Evolutionary conservation across 345 rosid species (phyloP).

Genomic region (Geranium brycei): DNA sequence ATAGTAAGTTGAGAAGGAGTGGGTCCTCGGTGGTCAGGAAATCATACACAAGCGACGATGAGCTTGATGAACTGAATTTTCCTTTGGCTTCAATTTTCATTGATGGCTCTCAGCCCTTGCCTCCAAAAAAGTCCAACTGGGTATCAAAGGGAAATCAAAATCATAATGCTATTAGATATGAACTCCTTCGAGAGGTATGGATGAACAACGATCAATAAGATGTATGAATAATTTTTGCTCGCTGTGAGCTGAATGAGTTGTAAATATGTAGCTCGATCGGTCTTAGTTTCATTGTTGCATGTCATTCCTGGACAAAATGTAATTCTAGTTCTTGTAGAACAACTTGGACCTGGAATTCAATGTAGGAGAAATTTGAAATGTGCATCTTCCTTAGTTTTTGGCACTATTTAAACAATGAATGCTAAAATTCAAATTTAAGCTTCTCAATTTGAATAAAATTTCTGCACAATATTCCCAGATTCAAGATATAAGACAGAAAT

Average conservation of each 20-base stretch:
- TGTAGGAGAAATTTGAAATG: too few relatives aligned
- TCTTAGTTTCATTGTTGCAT: slow-evolving; percentile 1
- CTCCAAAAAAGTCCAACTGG: slow-evolving; percentile 23
- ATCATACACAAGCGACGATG: slow-evolving; percentile 75
- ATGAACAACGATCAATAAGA: slow-evolving; percentile 30
- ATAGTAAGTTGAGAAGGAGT: slow-evolving; percentile 39
- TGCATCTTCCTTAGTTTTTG: too few relatives aligned
- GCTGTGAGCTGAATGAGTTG: slow-evolving; percentile 6
- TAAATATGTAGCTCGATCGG: slow-evolving; percentile 11
- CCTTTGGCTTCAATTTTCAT: slow-evolving; percentile 46
- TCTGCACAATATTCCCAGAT: too few relatives aligned
- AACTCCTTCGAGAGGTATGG: slow-evolving; percentile 77
- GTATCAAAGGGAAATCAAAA: slow-evolving; percentile 23
- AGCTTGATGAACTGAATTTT: slow-evolving; percentile 74
- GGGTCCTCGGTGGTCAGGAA: slow-evolving; percentile 54
- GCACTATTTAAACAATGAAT: too few relatives aligned
- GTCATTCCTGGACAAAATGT: neutral
- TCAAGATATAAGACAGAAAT: neutral
- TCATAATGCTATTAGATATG: slow-evolving; percentile 39
- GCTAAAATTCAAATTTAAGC: too few relatives aligned
- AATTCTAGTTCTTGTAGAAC: neutral
- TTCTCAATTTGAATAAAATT: too few relatives aligned
- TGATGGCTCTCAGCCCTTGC: slow-evolving; percentile 19
- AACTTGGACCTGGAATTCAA: neutral
- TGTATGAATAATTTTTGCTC: neutral